Evolutionary conservation across 1,284 basidiomycete species (phyloP).

Genomic region (Peniophora sp.): DNA sequence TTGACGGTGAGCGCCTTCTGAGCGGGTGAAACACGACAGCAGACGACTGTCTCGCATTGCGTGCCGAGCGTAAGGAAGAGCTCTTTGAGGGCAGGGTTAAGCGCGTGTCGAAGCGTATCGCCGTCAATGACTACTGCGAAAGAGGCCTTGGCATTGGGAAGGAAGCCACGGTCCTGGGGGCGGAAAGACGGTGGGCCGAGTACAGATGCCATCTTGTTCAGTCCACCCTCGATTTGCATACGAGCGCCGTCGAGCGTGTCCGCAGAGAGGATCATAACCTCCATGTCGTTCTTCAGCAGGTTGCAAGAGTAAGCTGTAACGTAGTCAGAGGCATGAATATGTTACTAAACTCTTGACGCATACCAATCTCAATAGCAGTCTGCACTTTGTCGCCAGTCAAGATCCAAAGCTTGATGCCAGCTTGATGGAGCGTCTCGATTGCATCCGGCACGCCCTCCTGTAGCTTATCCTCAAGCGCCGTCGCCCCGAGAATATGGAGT

Average conservation of each 20-base stretch:
- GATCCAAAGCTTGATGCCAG: constrained; percentile 97
- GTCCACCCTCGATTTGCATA: constrained; percentile 83
- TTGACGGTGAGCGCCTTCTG: constrained; percentile 96
- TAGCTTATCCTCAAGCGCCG: constrained; percentile 93
- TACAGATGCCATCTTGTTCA: constrained; percentile 90
- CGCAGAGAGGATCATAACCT: constrained; percentile 94
- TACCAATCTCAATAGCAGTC: constrained; percentile 92
- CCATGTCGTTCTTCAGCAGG: constrained; percentile 85
- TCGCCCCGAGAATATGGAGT: constrained; percentile 83
- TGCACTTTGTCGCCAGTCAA: constrained; percentile 94
- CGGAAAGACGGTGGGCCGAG: constrained; percentile 57
- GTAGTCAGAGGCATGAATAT: constrained; percentile 13
- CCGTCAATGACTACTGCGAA: constrained; percentile 98
- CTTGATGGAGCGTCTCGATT: constrained; percentile 85
- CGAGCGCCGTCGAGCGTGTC: constrained; percentile 71
- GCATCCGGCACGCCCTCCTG: constrained; percentile 96
- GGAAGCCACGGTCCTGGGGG: constrained; percentile 53
- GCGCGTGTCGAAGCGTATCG: constrained; percentile 81
- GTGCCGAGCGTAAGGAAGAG: constrained; percentile 90
- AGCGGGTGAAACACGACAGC: constrained; percentile 93
- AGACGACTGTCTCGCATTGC: constrained; percentile 95
- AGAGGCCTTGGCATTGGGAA: constrained; percentile 57
- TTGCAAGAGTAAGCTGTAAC: constrained; percentile 77
- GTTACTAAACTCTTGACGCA: too few species aligned
- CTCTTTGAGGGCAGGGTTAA: constrained; percentile 71